These are phyloP conservation scores for Kodamaea laetipori DNA, from an alignment of 805 yeast species.

Conservation along the genomic window DNA sequence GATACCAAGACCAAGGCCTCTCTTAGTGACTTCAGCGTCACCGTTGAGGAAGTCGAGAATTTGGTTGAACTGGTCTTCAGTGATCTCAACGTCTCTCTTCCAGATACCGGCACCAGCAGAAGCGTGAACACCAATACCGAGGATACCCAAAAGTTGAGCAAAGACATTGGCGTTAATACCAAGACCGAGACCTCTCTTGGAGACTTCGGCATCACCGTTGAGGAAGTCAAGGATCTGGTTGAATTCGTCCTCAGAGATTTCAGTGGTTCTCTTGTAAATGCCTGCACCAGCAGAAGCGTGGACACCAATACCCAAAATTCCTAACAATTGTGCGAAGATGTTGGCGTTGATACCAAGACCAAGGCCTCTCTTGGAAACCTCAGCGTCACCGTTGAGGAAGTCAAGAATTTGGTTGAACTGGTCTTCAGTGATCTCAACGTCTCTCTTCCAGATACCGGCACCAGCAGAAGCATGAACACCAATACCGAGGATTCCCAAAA, in stretches of 20 bases:
- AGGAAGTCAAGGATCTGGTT: constrained; percentile 4
- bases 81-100: too few relatives aligned
- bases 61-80: too few relatives aligned
- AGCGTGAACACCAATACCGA: too few relatives aligned
- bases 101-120: too few relatives aligned
- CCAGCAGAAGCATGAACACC: constrained; percentile 1
- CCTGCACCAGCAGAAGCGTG: constrained; percentile 13
- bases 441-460: constrained; percentile 6
- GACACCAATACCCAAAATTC: constrained; percentile 12
- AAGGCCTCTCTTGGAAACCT: constrained; percentile 12
- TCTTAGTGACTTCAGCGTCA: too few relatives aligned
- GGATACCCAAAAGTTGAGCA: too few relatives aligned
- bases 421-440: background rate
- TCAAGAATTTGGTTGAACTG: constrained; percentile 3
- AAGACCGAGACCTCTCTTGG: too few relatives aligned
- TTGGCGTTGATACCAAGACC: constrained; percentile 14
- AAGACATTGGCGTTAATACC: too few relatives aligned
- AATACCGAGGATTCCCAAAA: constrained; percentile 9
- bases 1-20: too few relatives aligned
- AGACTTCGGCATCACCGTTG: constrained; percentile 1
- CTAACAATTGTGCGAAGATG: constrained; percentile 13
- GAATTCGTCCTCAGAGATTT: constrained; percentile 2
- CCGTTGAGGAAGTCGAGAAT: too few relatives aligned
- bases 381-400: constrained; percentile 3
- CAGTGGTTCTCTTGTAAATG: constrained; percentile 12